Conservation (phyloP, 2,329 filamentous ascomycete species). For the Paracoccidioides lutzii region DNA sequence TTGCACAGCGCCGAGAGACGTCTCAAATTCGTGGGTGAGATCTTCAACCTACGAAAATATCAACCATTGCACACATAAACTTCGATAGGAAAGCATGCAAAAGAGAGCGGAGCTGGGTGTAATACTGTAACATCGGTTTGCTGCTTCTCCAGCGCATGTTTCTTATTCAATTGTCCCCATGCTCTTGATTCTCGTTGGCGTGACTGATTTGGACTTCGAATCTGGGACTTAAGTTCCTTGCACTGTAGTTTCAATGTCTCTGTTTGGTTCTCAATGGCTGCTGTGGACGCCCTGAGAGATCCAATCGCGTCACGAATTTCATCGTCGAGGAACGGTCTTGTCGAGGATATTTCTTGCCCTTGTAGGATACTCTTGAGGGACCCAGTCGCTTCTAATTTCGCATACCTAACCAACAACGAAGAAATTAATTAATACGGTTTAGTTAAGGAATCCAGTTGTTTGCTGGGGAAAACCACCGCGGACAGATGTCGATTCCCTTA, state of each 20-base stretch:
- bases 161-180: constrained; percentile 21
- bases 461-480: not conserved
- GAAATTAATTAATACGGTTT: not conserved
- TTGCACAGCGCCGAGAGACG: constrained; percentile 18
- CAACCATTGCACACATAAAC: constrained; percentile 6
- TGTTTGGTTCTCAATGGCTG: constrained; percentile 22
- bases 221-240: constrained; percentile 18
- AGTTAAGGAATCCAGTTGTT: not conserved
- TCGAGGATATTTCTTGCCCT: constrained; percentile 18
- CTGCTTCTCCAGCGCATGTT: constrained; percentile 25
- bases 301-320: constrained; percentile 26
- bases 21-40: constrained; percentile 22
- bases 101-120: not conserved
- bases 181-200: constrained; percentile 17
- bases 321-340: constrained; percentile 27
- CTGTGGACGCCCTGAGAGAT: constrained; percentile 26
- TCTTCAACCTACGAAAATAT: constrained; percentile 21
- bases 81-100: not conserved
- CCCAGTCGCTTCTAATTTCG: constrained; percentile 22
- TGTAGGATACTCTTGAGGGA: constrained; percentile 19
- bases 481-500: constrained; percentile 11
- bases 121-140: constrained; percentile 22
- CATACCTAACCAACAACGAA: constrained; percentile 17
- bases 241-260: constrained; percentile 21
- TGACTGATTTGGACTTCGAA: constrained; percentile 14